Base-by-base conservation (phyloP, 2,329 filamentous ascomycete species). In the Aspergillus brasiliensis region DNA sequence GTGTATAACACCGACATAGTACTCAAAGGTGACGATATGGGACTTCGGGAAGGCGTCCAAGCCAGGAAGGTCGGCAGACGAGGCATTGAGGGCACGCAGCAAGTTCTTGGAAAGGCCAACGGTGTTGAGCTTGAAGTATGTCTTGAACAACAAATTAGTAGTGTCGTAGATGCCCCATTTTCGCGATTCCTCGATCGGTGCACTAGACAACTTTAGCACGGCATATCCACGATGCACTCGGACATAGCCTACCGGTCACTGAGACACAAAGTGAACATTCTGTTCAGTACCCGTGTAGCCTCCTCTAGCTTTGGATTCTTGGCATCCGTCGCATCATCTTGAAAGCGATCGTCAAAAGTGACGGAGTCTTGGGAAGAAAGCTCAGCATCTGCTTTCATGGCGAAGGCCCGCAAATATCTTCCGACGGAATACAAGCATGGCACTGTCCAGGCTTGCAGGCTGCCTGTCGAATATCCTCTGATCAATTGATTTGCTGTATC, bases 121-220 rank as follows among this genome's bases (percentile, higher is more conserved):
- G 34, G 90, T 91, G 78, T 96, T 97, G 64, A 98, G 82, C 78
- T 91, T 96, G 82, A 99, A 99, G 76, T 98, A 97, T 1, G 93
- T 98, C 78, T 98, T 98, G 86, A 99, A 99, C 13, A 97, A 83
- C 7, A 99, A 84, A 73, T 97, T 98, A 71, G 93, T 92, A 65
- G 94, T 89, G 75, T 92, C 93, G 80, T 99, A 99, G 51, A 97
- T 91, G 6, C 92, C 96, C 95, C 95, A 99, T 85, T 98, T 99
- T 57, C 95, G 88, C 8, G 94, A 97, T 69, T 96, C 90, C 71
- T 92, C 88, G 47, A 97, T 81, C 13, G 90, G 88, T 62, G 91
- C 90, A 76, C 91, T 94, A 69, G 56, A 19, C 34, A 19, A 34
- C 27, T 21, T 60, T 25, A 58, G 46, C 47, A 55, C 28, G 15